Conservation (phyloP, 2,329 filamentous ascomycete genomes). For the Cryphonectria radicalis region DNA sequence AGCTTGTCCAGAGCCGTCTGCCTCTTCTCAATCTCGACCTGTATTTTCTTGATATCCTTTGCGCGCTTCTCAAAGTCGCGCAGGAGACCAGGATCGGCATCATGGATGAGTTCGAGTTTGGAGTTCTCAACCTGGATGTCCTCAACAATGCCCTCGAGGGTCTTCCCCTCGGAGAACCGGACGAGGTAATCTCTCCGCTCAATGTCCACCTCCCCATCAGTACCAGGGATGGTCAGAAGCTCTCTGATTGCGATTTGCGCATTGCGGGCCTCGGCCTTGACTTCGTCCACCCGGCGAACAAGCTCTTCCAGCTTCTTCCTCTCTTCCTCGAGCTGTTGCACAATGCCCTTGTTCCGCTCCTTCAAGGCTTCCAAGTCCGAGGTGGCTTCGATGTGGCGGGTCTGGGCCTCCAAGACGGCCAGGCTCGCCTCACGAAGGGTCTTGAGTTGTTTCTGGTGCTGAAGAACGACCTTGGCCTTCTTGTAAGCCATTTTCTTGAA, state of each 20-base stretch:
- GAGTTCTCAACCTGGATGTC: conserved; percentile 76
- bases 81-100: conserved; percentile 75
- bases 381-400: conserved; percentile 77
- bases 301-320: conserved; percentile 45
- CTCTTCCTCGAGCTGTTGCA: conserved; percentile 53
- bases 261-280: conserved; percentile 39
- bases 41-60: conserved; percentile 69
- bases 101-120: conserved; percentile 79
- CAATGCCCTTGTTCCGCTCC: conserved; percentile 65
- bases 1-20: conserved; percentile 60
- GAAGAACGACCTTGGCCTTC: conserved; percentile 58
- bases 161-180: conserved; percentile 53
- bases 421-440: conserved; percentile 65
- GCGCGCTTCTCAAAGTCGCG: conserved; percentile 77
- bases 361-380: conserved; percentile 78
- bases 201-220: conserved; percentile 31
- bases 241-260: conserved; percentile 47
- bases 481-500: conserved; percentile 59
- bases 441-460: conserved; percentile 63
- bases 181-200: conserved; percentile 49
- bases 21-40: conserved; percentile 58
- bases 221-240: neutral
- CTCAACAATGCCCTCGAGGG: conserved; percentile 66
- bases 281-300: conserved; percentile 42
- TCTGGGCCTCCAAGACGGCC: conserved; percentile 68